Percentiles rank a stretch among this genome's conserved stretches.
Conservation (phyloP, 495 filamentous ascomycete species). For the Penicillium alfredii region DNA sequence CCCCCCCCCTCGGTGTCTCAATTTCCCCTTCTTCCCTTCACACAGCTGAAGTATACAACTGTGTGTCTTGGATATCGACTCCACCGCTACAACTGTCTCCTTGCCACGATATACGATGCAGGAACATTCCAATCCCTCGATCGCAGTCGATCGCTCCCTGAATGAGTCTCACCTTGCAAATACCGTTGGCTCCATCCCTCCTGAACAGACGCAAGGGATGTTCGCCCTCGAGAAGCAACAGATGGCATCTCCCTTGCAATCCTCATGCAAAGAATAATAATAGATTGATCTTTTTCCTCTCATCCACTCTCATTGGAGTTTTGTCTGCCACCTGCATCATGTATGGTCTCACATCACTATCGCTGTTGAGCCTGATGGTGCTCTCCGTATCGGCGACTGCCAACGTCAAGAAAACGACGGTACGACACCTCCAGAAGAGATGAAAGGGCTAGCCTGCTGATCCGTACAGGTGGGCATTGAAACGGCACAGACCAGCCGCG, state of each 20-base stretch:
- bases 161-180: not conserved
- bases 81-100: not conserved
- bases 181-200: not conserved
- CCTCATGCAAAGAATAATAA: not conserved
- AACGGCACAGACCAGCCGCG: conserved; percentile 16
- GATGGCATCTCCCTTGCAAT: conserved; percentile 2
- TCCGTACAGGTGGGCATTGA: conserved; percentile 20
- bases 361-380: conserved; percentile 21
- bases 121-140: not conserved
- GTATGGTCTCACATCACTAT: conserved; percentile 21
- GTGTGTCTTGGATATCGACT: not conserved
- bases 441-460: conserved; percentile 1
- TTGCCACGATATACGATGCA: not conserved
- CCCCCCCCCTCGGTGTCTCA: too few species aligned
- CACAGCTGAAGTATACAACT: not conserved
- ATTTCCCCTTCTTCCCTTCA: too few species aligned
- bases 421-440: too few species aligned
- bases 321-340: conserved; percentile 9
- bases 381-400: conserved; percentile 16
- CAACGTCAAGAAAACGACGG: conserved; percentile 11
- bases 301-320: not conserved
- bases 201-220: conserved; percentile 6
- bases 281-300: not conserved
- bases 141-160: not conserved
- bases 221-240: not conserved